Percentiles rank a stretch among this genome's conserved stretches.
These are phyloP conservation scores for Brassica cretica DNA, from an alignment of 345 rosid genomes.

Conservation along the genomic window DNA sequence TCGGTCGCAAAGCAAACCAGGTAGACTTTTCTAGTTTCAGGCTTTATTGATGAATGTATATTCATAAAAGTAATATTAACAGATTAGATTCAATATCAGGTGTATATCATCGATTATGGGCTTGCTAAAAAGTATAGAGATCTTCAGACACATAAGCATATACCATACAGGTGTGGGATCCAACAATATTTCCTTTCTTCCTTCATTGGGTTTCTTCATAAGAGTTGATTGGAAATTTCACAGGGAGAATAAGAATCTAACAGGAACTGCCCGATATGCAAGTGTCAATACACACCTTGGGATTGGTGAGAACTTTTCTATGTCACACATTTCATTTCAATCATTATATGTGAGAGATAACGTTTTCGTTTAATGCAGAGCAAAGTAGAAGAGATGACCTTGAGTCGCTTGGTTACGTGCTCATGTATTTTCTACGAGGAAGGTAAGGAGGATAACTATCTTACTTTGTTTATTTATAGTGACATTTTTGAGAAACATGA, in stretches of 20 bases:
- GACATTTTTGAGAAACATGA: neutral
- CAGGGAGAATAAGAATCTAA: constrained; percentile 95
- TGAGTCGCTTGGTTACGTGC: constrained; percentile 97
- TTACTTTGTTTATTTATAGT: neutral
- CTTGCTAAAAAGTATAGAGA: constrained; percentile 44
- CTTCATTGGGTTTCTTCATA: neutral
- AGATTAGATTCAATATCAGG: constrained; percentile 24
- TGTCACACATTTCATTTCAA: constrained; percentile 5
- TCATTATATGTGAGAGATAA: neutral
- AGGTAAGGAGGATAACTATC: constrained; percentile 51
- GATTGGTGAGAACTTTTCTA: constrained; percentile 13
- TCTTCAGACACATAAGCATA: constrained; percentile 43
- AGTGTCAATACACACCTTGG: constrained; percentile 85
- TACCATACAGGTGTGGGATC: constrained; percentile 38
- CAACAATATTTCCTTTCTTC: neutral
- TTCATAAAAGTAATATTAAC: neutral
- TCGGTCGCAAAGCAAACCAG: constrained; percentile 85
- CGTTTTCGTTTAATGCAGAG: constrained; percentile 46
- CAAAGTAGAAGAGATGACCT: constrained; percentile 98
- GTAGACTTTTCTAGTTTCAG: neutral
- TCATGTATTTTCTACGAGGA: constrained; percentile 96
- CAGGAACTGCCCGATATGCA: constrained; percentile 84
- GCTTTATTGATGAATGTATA: neutral
- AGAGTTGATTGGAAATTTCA: constrained; percentile 6
- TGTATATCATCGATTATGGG: constrained; percentile 42